Percentiles rank a stretch among this genome's conserved stretches.
Evolutionary conservation across 2,329 filamentous ascomycete genomes (phyloP).

Genomic region (Penicillium rolfsii): DNA sequence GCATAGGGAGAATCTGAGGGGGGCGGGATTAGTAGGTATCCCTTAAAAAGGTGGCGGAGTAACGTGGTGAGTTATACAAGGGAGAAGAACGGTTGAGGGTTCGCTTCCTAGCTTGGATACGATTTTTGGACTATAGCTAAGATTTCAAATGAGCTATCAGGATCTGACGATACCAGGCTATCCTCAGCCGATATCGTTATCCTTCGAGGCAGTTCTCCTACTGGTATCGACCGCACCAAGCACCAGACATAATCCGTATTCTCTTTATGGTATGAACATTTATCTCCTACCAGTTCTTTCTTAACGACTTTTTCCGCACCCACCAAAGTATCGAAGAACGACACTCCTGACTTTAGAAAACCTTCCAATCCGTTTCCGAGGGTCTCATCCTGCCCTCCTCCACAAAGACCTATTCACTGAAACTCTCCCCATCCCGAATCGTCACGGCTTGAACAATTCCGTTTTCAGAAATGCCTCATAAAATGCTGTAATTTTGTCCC

Average conservation of each 20-base stretch:
- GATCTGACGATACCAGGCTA: background rate
- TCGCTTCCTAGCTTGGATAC: no score
- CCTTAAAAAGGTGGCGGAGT: background rate
- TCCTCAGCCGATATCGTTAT: background rate
- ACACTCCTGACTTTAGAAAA: slow-evolving; percentile 56
- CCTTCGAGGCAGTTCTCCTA: background rate
- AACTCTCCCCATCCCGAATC: slow-evolving; percentile 60
- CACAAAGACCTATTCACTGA: slow-evolving; percentile 60
- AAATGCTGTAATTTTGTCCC: slow-evolving; percentile 65
- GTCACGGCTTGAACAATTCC: slow-evolving; percentile 62
- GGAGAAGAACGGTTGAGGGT: no score
- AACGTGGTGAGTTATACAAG: no score
- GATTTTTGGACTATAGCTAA: no score
- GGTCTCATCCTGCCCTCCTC: slow-evolving; percentile 58
- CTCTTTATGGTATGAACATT: background rate
- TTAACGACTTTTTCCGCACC: background rate
- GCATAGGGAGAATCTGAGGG: background rate
- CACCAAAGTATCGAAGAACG: background rate
- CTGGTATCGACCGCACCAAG: background rate
- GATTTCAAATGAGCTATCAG: no score
- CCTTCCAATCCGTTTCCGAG: slow-evolving; percentile 66
- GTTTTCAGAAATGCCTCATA: slow-evolving; percentile 67
- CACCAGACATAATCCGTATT: background rate
- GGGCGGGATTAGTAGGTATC: background rate
- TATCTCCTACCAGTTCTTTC: background rate